Percentiles rank a stretch among this genome's conserved stretches.
Evolutionary conservation across 2,329 filamentous ascomycete species (phyloP).

Genomic region (Paramyrothecium sp.): DNA sequence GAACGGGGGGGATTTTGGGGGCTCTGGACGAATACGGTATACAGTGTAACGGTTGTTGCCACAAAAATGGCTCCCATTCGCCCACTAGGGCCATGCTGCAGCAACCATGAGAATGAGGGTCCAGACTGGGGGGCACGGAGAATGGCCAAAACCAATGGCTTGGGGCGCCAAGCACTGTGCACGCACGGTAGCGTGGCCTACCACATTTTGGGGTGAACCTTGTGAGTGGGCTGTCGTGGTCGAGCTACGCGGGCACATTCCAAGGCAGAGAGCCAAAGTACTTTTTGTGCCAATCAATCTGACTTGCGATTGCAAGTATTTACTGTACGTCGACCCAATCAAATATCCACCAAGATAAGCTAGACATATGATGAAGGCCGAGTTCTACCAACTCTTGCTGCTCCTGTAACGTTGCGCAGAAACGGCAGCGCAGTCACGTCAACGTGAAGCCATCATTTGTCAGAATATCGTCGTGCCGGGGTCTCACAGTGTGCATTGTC

Average conservation of each 20-base stretch:
- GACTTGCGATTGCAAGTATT: too few species aligned
- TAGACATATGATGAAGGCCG: too few species aligned
- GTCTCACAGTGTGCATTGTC: neutral
- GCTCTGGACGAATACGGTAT: neutral
- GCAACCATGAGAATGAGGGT: neutral
- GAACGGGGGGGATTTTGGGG: neutral
- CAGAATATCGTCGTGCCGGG: neutral
- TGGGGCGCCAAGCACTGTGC: conserved; percentile 4
- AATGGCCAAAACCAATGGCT: conserved; percentile 3
- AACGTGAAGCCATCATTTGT: neutral
- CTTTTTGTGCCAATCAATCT: too few species aligned
- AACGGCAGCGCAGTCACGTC: neutral
- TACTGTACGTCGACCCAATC: neutral
- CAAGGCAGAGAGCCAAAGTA: neutral
- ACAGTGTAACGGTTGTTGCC: neutral
- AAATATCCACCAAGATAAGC: neutral
- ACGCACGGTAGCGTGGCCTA: neutral
- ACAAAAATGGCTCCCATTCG: neutral
- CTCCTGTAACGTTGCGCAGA: neutral
- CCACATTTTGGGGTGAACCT: neutral
- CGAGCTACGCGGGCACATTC: neutral
- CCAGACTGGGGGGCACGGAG: neutral
- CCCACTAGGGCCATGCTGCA: neutral
- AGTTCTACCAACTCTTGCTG: too few species aligned
- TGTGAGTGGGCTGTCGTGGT: neutral